phyloP scores from a whole-genome alignment of 768 basidiomycete genomes.

The Mycena floridula region DNA sequence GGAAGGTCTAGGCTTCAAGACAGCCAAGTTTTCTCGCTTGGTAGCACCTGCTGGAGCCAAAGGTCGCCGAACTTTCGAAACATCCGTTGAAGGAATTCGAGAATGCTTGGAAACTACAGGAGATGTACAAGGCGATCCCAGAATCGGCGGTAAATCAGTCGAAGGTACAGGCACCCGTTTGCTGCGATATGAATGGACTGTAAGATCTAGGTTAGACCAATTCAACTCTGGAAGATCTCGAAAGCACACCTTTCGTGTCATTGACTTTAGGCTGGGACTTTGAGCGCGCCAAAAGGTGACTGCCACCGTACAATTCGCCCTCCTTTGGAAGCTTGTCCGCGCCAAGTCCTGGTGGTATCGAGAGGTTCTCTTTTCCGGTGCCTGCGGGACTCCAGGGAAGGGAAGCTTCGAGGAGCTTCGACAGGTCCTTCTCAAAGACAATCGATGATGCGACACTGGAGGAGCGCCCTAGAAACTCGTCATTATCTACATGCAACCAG shows the following conservation, averaged over 20 bases:
- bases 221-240: not conserved
- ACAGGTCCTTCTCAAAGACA: slow-evolving; percentile 44
- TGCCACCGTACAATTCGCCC: slow-evolving; percentile 7
- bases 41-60: slow-evolving; percentile 19
- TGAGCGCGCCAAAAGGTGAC: slow-evolving; percentile 24
- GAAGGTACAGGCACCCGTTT: slow-evolving; percentile 31
- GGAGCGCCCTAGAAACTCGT: slow-evolving; percentile 31
- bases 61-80: slow-evolving; percentile 21
- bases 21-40: not conserved
- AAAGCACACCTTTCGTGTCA: slow-evolving; percentile 28
- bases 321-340: slow-evolving; percentile 4
- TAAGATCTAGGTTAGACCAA: not conserved
- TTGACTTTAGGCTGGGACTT: slow-evolving; percentile 41
- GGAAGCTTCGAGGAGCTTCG: slow-evolving; percentile 30
- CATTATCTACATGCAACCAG: not conserved
- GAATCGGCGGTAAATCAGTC: slow-evolving; percentile 42
- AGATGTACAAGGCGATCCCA: slow-evolving; percentile 43
- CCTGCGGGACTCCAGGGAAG: slow-evolving; percentile 20
- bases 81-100: too few relatives aligned
- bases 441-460: slow-evolving; percentile 41
- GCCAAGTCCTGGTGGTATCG: slow-evolving; percentile 30
- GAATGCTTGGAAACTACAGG: slow-evolving; percentile 14
- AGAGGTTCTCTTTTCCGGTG: slow-evolving; percentile 18
- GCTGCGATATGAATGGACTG: slow-evolving; percentile 24
- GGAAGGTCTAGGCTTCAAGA: slow-evolving; percentile 5